Evolutionary conservation across 805 yeast genomes (phyloP).

Genomic region (Cyberlindnera euphorbiiphila): DNA sequence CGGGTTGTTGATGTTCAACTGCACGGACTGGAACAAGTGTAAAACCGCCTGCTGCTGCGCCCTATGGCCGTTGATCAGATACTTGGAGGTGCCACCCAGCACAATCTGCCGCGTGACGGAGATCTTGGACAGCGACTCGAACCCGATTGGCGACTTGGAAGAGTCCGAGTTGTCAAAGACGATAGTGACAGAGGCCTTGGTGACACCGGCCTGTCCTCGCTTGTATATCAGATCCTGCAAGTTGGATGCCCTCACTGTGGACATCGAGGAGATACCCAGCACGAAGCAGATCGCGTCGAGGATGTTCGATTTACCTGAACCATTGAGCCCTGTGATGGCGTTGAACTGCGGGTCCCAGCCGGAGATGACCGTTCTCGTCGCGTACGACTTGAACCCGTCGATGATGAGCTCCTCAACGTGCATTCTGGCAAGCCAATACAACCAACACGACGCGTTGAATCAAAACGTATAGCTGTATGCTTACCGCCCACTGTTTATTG

Average conservation of each 20-base stretch:
- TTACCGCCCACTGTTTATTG: background rate
- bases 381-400: conserved; percentile 97
- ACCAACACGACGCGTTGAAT: background rate
- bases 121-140: conserved; percentile 69
- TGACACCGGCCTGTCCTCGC: conserved; percentile 97
- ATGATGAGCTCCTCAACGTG: conserved; percentile 89
- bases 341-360: conserved; percentile 97
- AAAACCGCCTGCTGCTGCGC: conserved; percentile 93
- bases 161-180: conserved; percentile 87
- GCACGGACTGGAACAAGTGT: conserved; percentile 89
- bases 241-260: conserved; percentile 91
- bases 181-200: conserved; percentile 94
- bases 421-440: too few relatives aligned
- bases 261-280: conserved; percentile 91
- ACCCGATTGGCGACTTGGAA: conserved; percentile 80
- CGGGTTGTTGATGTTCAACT: conserved; percentile 93
- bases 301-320: conserved; percentile 96
- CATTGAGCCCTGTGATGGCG: conserved; percentile 96
- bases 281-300: conserved; percentile 97
- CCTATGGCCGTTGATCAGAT: conserved; percentile 90
- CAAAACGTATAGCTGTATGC: too few relatives aligned
- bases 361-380: conserved; percentile 91
- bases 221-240: conserved; percentile 93
- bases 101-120: conserved; percentile 90
- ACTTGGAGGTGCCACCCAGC: conserved; percentile 89